These are phyloP conservation scores for Rhynchospora pubera DNA, from an alignment of 176 grass and related monocot species.

Conservation along the genomic window DNA sequence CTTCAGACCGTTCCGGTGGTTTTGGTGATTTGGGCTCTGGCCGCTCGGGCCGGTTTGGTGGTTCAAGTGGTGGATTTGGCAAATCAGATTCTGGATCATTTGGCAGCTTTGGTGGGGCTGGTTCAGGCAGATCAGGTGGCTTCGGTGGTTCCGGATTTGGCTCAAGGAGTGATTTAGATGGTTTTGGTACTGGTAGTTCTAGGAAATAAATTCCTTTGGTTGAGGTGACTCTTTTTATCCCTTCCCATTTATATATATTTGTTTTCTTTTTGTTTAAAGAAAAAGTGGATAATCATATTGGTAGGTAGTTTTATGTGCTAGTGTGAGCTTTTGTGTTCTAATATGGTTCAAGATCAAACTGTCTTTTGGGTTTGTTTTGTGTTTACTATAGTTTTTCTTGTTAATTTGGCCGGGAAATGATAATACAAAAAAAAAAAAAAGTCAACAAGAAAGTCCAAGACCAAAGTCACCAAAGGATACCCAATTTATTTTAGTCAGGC, in stretches of 20 bases:
- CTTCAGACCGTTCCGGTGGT: constrained; percentile 27
- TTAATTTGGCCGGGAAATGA: no score
- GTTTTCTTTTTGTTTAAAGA: background rate
- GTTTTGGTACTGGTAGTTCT: constrained; percentile 1
- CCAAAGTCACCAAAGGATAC: no score
- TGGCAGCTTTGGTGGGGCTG: constrained; percentile 40
- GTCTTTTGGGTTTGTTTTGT: background rate
- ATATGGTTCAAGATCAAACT: background rate
- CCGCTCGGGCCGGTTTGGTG: constrained; percentile 25
- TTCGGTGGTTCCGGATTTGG: background rate
- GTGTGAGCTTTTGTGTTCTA: background rate
- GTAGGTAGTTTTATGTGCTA: background rate
- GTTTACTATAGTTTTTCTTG: no score
- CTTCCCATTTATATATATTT: background rate
- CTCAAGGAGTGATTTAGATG: background rate
- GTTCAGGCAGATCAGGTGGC: constrained; percentile 15
- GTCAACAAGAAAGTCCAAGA: no score
- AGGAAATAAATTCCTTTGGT: background rate
- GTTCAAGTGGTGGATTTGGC: constrained; percentile 17
- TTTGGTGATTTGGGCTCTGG: constrained; percentile 30
- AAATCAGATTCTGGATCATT: constrained; percentile 31
- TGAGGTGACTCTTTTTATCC: background rate
- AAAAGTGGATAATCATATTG: background rate
- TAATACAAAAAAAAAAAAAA: no score
- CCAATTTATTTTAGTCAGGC: no score